Evolutionary conservation across 2,329 filamentous ascomycete species (phyloP), one percentile per base, ranked within the genome.

Genomic region (Tolypocladium album): DNA sequence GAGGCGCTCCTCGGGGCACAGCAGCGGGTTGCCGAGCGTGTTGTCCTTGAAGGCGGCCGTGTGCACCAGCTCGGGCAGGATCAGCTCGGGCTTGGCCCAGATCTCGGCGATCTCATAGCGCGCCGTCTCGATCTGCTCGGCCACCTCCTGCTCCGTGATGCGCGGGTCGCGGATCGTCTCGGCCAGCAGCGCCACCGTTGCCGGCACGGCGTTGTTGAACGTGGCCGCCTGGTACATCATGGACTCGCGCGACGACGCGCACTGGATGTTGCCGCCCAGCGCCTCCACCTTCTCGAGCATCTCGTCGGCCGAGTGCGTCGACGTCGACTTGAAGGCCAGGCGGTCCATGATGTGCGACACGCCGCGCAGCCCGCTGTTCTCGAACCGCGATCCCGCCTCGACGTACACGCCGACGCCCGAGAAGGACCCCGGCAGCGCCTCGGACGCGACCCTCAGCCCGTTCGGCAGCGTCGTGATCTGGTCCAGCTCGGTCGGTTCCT

Each of bases 201-300:
- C 85, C 8, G 90, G 87, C 11, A 99, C 92, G 22, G 91, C 88
- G 34, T 88, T 88, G 78, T 99, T 99, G 83, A 99, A 99, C 38
- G 92, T 97, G 34, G 94, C 94, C 1, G 92, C 90, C 75, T 99
- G 94, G 79, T 99, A 99, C 94, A 99, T 99, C 76, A 99, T 84
- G 60, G 91, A 91, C 76, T 99, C 94, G 65, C 94, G 83, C 2
- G 92, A 96, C 1, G 92, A 97, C 13, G 93, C 92, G 76, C 94
- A 99, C 76, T 97, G 92, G 61, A 99, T 93, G 72, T 97, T 97
- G 39, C 94, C 94, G 42, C 94, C 94, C 3, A 99, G 79, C 0
- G 87, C 88, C 75, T 97, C 94, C 40, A 97, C 82, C 40, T 87
- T 81, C 74, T 96, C 91, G 24, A 96, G 79, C 86, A 97, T 94